phyloP scores from a whole-genome alignment of 768 basidiomycete species.

The Lentinus brumalis region DNA sequence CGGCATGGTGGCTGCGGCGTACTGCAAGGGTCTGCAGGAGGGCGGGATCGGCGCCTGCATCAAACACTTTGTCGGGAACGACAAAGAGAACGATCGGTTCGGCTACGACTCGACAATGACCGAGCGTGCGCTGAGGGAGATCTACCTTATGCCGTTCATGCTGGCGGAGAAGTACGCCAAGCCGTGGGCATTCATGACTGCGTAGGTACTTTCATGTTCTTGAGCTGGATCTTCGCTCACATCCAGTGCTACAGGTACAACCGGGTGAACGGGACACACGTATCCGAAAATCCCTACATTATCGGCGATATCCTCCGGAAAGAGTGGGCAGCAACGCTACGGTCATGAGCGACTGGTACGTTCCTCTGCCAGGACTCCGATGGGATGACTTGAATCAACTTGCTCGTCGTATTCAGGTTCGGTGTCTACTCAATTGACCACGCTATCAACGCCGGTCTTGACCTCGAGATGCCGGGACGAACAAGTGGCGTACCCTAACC shows the following conservation, averaged over 20 bases:
- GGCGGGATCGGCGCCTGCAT: slow-evolving; percentile 77
- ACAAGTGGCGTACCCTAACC: no score
- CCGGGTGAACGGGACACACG: slow-evolving; percentile 67
- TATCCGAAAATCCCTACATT: slow-evolving; percentile 64
- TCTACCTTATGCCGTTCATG: slow-evolving; percentile 64
- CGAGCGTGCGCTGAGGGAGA: slow-evolving; percentile 55
- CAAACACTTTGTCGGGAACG: slow-evolving; percentile 84
- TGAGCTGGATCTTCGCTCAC: neutral
- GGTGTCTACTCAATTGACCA: no score
- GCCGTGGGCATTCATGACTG: slow-evolving; percentile 62
- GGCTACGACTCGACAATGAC: slow-evolving; percentile 55
- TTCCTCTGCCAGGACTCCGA: neutral
- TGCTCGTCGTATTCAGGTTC: no score
- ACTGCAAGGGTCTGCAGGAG: slow-evolving; percentile 72
- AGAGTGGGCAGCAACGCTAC: slow-evolving; percentile 74
- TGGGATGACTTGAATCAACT: neutral
- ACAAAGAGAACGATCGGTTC: slow-evolving; percentile 78
- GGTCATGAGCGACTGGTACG: slow-evolving; percentile 56
- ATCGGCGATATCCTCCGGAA: slow-evolving; percentile 63
- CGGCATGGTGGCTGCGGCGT: slow-evolving; percentile 68
- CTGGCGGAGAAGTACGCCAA: slow-evolving; percentile 50
- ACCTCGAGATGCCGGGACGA: no score
- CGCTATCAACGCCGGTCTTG: no score
- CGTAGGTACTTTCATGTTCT: slow-evolving; percentile 42
- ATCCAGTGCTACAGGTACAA: slow-evolving; percentile 44